phyloP scores from a whole-genome alignment of 2,329 filamentous ascomycete genomes.

The Pezicula neosporulosa region DNA sequence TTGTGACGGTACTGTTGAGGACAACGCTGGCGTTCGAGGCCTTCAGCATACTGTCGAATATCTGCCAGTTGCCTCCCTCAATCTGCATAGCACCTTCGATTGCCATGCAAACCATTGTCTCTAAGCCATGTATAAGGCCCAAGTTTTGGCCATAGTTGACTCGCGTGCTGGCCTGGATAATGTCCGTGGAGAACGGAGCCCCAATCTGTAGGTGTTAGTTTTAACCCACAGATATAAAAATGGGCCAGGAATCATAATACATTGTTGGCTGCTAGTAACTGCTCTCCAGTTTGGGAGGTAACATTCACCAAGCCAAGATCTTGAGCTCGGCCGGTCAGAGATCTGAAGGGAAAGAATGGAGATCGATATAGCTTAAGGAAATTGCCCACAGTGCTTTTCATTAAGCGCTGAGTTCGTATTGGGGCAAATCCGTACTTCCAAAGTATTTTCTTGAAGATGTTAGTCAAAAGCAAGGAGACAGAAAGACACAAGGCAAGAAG shows the following conservation, averaged over 20 bases:
- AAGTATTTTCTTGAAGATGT: slow-evolving; percentile 53
- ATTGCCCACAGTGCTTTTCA: slow-evolving; percentile 65
- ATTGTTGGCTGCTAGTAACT: slow-evolving; percentile 65
- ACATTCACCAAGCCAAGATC: slow-evolving; percentile 64
- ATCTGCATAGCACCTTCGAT: slow-evolving; percentile 79
- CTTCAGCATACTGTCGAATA: slow-evolving; percentile 80
- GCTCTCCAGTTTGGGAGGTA: slow-evolving; percentile 69
- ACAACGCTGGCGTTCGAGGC: slow-evolving; percentile 57
- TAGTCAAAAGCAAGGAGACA: neutral
- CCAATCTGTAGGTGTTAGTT: slow-evolving; percentile 46
- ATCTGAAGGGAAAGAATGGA: slow-evolving; percentile 81
- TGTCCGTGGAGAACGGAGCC: slow-evolving; percentile 67
- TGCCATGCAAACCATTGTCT: slow-evolving; percentile 86
- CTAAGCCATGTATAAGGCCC: slow-evolving; percentile 79
- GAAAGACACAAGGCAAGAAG: neutral
- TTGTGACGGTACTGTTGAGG: slow-evolving; percentile 65
- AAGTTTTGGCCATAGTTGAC: slow-evolving; percentile 96
- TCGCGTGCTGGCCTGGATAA: slow-evolving; percentile 85
- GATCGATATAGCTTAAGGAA: slow-evolving; percentile 79
- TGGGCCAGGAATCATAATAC: slow-evolving; percentile 28
- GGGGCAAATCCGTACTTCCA: slow-evolving; percentile 86
- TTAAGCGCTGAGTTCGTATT: slow-evolving; percentile 67
- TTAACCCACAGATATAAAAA: neutral
- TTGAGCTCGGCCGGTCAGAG: slow-evolving; percentile 64
- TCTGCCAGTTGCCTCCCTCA: slow-evolving; percentile 86